Base-by-base conservation (phyloP, 2,329 filamentous ascomycete species). In the Ophiostoma triangulosporum region DNA sequence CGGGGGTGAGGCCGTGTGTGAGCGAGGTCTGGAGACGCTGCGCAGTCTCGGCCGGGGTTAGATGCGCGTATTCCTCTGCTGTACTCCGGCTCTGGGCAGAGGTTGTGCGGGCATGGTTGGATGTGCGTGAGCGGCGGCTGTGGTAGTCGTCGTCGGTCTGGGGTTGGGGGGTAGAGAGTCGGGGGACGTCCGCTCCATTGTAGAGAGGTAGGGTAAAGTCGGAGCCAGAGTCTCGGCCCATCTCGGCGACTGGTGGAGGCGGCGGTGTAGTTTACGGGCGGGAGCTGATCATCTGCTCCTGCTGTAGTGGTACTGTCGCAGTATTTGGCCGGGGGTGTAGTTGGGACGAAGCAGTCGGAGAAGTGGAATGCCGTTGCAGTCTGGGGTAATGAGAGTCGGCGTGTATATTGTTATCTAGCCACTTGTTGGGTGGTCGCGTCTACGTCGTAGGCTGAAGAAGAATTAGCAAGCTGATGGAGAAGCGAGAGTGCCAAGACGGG, bases 1-100 rank as follows among this genome's bases (percentile, higher is more conserved):
- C 78, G 0, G 87, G 83, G 5, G 87, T 81, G 14, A 98, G 77
- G 51, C 93, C 93, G 63, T 87, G 78, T 14, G 76, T 81, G 26
- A 95, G 72, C n/a, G 90, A 96, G 4, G 91, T 94, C 59, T 83
- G 77, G 52, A 97, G 73, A 59, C 80, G 81, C 52, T 82, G 75
- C 45, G 88, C 89, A 11, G 86, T 84, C 68, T 95, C 86, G 64
- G 83, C 75, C 20, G 84, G 77, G n/a, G 82, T 84, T 64, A 96
- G 77, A 63, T 79, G 72, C 27, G 80, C 76, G 63, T 73, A 84
- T 53, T 80, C 73, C 55, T 83, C 78, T 54, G 81, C 80, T 45
- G 77, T 66, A 51, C 66, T 72, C 75, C 60, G 56, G 27, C 58
- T 58, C 52, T 80, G 60, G 12, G 53, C 52, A 40, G 54, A 57